Conservation (phyloP, 2,329 filamentous ascomycete species). For the Colletotrichum simmondsii region DNA sequence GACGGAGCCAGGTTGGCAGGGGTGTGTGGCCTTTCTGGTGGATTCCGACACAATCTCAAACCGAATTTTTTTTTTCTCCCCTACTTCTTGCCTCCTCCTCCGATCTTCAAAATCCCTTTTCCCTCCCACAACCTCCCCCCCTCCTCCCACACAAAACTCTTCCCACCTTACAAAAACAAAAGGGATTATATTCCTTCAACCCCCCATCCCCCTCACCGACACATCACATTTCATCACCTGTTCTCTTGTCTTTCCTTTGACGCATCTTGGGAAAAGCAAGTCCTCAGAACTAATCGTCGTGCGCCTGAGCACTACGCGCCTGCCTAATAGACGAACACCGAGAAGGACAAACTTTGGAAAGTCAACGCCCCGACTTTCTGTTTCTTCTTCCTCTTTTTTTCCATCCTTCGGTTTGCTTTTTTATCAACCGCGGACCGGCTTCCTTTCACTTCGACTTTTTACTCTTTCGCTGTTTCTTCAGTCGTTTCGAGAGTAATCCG, state of each 20-base stretch:
- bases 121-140: slow-evolving; percentile 37
- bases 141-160: slow-evolving; percentile 37
- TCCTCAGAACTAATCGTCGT: slow-evolving; percentile 34
- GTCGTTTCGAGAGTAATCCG: slow-evolving; percentile 43
- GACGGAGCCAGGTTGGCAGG: slow-evolving; percentile 28
- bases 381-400: slow-evolving; percentile 34
- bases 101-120: slow-evolving; percentile 40
- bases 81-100: slow-evolving; percentile 42
- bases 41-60: slow-evolving; percentile 43
- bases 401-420: slow-evolving; percentile 34
- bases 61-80: slow-evolving; percentile 46
- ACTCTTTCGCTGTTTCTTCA: slow-evolving; percentile 29
- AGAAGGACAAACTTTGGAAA: slow-evolving; percentile 40
- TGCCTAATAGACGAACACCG: slow-evolving; percentile 43
- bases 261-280: slow-evolving; percentile 52
- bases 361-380: slow-evolving; percentile 43
- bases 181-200: slow-evolving; percentile 40
- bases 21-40: slow-evolving; percentile 43
- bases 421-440: slow-evolving; percentile 32
- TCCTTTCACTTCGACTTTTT: slow-evolving; percentile 35
- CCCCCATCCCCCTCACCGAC: slow-evolving; percentile 36
- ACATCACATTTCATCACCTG: slow-evolving; percentile 38
- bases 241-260: slow-evolving; percentile 60
- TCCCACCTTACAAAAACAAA: slow-evolving; percentile 43
- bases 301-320: slow-evolving; percentile 33